These are phyloP conservation scores for Populus alba DNA, from an alignment of 345 rosid species.

Conservation along the genomic window DNA sequence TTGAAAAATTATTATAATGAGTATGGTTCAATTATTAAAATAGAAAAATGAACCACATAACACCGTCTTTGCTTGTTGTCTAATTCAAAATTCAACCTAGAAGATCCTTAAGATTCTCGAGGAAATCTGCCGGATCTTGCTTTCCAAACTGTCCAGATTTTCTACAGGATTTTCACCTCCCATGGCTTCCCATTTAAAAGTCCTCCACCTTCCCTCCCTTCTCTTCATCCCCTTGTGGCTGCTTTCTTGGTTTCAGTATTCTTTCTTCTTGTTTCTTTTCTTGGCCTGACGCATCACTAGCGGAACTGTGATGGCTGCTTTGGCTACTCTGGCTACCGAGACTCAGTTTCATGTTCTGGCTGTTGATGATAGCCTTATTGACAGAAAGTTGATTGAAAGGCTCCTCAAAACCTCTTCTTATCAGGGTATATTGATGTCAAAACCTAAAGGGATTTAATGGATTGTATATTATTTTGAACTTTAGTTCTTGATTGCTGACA, in stretches of 20 bases:
- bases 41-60: neutral
- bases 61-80: slow-evolving; percentile 45
- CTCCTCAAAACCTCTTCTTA: slow-evolving; percentile 83
- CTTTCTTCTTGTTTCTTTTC: neutral
- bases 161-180: slow-evolving; percentile 23
- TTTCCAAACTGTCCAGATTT: slow-evolving; percentile 63
- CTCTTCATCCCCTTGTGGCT: neutral
- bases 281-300: neutral
- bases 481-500: neutral
- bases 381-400: slow-evolving; percentile 79
- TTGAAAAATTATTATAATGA: neutral
- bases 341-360: slow-evolving; percentile 87
- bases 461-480: neutral
- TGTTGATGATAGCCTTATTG: slow-evolving; percentile 80
- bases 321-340: slow-evolving; percentile 26
- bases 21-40: neutral
- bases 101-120: slow-evolving; percentile 55
- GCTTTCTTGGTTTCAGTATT: neutral
- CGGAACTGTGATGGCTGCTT: neutral
- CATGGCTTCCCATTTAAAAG: slow-evolving; percentile 31
- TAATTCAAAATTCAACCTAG: slow-evolving; percentile 52
- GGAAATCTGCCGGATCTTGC: slow-evolving; percentile 56
- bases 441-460: neutral
- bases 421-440: slow-evolving; percentile 45
- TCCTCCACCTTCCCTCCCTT: slow-evolving; percentile 8